Evolutionary conservation across 202 grass and related monocot genomes (phyloP).

Genomic region (Zoysia matrella): DNA sequence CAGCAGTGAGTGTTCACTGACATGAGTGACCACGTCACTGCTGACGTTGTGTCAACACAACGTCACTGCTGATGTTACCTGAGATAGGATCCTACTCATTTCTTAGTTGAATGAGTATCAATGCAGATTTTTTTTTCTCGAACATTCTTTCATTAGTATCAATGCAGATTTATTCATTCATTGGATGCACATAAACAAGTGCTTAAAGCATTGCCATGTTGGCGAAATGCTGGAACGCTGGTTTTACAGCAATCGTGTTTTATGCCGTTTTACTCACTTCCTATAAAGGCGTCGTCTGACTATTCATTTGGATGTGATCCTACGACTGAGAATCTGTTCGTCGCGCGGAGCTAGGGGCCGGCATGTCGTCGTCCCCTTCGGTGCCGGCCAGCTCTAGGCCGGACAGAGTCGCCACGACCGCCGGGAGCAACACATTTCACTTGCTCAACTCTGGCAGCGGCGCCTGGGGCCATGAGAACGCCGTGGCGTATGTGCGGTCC

Average conservation of each 20-base stretch:
- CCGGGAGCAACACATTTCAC: conserved; percentile 31
- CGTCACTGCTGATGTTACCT: too few relatives aligned
- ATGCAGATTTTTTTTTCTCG: too few relatives aligned
- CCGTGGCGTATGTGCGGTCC: neutral
- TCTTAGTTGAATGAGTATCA: too few relatives aligned
- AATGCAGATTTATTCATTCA: neutral
- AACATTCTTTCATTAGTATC: neutral
- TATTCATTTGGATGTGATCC: neutral
- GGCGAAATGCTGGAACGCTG: neutral
- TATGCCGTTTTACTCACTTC: conserved; percentile 7
- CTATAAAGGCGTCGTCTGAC: neutral
- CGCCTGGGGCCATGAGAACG: neutral
- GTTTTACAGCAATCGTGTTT: neutral
- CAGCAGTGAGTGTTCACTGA: too few relatives aligned
- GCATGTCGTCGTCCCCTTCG: conserved; percentile 25
- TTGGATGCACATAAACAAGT: neutral
- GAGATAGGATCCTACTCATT: too few relatives aligned
- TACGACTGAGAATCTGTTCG: neutral
- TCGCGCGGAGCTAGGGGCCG: neutral
- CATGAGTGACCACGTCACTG: too few relatives aligned
- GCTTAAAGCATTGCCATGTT: neutral
- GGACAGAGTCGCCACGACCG: neutral
- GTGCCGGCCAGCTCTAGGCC: neutral
- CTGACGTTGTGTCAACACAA: too few relatives aligned
- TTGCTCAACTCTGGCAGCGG: conserved; percentile 44